A percentile compares a stretch with the other conserved stretches of the same genome.
Evolutionary conservation across 257 asterid genomes (phyloP).

Genomic region (Penstemon davidsonii): DNA sequence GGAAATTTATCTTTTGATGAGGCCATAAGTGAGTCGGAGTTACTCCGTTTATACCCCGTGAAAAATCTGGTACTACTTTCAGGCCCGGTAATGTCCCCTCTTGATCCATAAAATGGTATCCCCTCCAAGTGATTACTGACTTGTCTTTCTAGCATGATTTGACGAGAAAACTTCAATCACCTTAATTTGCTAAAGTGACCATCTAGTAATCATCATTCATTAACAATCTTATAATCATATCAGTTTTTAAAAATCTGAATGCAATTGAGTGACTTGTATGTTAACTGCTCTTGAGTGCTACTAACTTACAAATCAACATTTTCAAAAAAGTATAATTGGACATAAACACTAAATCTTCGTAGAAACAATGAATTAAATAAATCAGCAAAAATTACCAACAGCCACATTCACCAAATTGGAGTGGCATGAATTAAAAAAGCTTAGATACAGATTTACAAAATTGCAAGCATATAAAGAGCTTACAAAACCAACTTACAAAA

Average conservation of each 20-base stretch:
- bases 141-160: conserved; percentile 59
- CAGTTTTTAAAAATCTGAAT: background rate
- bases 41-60: conserved; percentile 69
- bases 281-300: conserved; percentile 12
- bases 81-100: conserved; percentile 62
- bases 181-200: conserved; percentile 20
- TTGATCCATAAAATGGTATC: conserved; percentile 68
- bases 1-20: conserved; percentile 65
- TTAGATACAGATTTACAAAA: conserved; percentile 6
- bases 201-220: conserved; percentile 15
- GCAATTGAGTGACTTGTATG: conserved; percentile 3
- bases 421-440: conserved; percentile 7
- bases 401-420: conserved; percentile 23
- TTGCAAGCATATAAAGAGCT: conserved; percentile 13
- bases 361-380: too few relatives aligned
- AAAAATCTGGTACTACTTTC: conserved; percentile 51
- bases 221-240: background rate
- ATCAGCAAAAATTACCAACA: background rate
- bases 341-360: too few relatives aligned
- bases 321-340: background rate
- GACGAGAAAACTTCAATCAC: conserved; percentile 38
- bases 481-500: background rate
- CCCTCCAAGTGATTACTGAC: conserved; percentile 71
- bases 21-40: conserved; percentile 65
- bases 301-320: background rate